phyloP scores from a whole-genome alignment of 106 monocot species.

The Gastrodia elata region DNA sequence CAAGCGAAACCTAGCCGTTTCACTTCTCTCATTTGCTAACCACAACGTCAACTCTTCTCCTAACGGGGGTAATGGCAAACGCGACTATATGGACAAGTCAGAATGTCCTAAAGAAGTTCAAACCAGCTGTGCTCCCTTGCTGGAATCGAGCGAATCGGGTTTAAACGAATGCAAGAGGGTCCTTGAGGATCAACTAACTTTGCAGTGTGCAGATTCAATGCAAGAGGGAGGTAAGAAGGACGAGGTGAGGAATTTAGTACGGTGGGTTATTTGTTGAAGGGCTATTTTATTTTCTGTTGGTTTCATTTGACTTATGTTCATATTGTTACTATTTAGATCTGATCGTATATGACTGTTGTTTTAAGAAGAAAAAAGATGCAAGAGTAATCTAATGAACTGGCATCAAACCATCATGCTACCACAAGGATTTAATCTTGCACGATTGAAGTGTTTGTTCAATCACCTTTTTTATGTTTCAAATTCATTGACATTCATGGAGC shows the following conservation, averaged over 20 bases:
- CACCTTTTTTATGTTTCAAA: neutral
- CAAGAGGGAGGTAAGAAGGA: neutral
- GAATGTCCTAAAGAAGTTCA: neutral
- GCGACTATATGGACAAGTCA: conserved; percentile 4
- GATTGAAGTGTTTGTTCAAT: neutral
- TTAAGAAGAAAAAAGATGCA: neutral
- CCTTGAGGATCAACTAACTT: neutral
- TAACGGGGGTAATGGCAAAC: neutral
- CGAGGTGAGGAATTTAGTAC: conserved; percentile 3
- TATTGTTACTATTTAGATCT: neutral
- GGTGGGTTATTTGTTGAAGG: neutral
- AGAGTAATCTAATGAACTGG: neutral
- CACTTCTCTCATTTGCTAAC: conserved; percentile 13
- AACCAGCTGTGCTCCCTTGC: neutral
- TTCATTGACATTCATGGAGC: neutral
- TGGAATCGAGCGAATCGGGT: neutral
- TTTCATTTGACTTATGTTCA: no score
- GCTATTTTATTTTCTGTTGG: neutral
- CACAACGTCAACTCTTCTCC: neutral
- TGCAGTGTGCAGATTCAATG: neutral
- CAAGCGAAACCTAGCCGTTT: conserved; percentile 26
- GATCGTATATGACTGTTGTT: neutral
- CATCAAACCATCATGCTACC: neutral
- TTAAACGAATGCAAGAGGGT: neutral
- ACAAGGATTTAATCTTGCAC: neutral